These are phyloP conservation scores for Aspergillus neoniger DNA, from an alignment of 2,329 filamentous ascomycete genomes.

Conservation along the genomic window DNA sequence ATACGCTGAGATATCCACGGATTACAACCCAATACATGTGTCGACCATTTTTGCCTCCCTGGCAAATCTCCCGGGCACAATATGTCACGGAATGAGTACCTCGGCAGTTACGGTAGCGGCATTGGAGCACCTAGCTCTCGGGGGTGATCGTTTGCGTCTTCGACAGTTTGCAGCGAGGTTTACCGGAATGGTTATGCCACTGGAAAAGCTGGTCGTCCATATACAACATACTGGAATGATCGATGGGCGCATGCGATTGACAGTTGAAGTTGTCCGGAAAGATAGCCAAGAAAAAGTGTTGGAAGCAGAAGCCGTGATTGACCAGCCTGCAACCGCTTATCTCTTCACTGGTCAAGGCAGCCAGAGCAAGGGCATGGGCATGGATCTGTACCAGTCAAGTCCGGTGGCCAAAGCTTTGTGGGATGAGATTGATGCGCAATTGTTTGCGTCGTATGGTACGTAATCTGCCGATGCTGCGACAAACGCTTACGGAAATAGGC, in stretches of 20 bases:
- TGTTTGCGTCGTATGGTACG: constrained; percentile 82
- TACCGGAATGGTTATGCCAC: constrained; percentile 93
- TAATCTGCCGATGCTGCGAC: constrained; percentile 37
- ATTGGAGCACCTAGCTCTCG: constrained; percentile 95
- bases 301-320: constrained; percentile 88
- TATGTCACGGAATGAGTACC: constrained; percentile 98
- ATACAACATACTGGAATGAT: constrained; percentile 95
- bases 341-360: constrained; percentile 97
- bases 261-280: constrained; percentile 88
- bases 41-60: constrained; percentile 94
- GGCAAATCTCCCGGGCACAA: constrained; percentile 87
- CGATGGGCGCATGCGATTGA: constrained; percentile 94
- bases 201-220: constrained; percentile 87
- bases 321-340: constrained; percentile 91
- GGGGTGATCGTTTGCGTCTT: constrained; percentile 82
- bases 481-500: constrained; percentile 9
- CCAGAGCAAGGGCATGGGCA: constrained; percentile 98
- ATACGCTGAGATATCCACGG: constrained; percentile 90
- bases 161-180: constrained; percentile 91
- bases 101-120: constrained; percentile 89
- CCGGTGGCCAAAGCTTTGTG: constrained; percentile 90
- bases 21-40: constrained; percentile 97
- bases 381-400: constrained; percentile 93
- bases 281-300: constrained; percentile 92
- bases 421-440: constrained; percentile 93